These are phyloP conservation scores for Colletotrichum sp. DNA, from an alignment of 2,329 filamentous ascomycete genomes.

Conservation along the genomic window DNA sequence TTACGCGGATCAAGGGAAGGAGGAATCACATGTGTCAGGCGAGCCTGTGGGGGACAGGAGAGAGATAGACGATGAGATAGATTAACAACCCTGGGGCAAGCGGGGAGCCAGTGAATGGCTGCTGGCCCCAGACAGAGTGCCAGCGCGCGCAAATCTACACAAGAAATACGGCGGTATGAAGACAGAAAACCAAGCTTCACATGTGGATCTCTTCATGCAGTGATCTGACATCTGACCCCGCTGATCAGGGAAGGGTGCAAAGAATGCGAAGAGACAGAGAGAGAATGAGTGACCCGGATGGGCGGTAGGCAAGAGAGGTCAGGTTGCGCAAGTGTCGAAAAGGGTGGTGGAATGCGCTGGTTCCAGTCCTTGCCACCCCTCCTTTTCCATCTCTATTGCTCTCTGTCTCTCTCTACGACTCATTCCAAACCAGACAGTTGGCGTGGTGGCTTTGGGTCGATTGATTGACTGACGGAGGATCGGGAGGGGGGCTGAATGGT, in stretches of 20 bases:
- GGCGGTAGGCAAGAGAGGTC: not conserved
- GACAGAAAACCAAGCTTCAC: constrained; percentile 8
- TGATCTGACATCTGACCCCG: constrained; percentile 17
- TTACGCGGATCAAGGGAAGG: constrained; percentile 10
- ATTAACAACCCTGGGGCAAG: not conserved
- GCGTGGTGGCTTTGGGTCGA: not conserved
- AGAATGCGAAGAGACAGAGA: not conserved
- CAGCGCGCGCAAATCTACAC: not conserved
- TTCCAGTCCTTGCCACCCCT: not conserved
- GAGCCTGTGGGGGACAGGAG: not conserved
- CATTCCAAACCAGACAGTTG: not conserved
- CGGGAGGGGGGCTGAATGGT: not conserved
- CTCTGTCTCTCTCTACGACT: not conserved
- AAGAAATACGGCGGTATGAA: not conserved
- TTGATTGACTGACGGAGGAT: not conserved
- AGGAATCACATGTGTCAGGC: not conserved
- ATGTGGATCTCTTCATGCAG: constrained; percentile 10
- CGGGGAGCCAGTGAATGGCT: not conserved
- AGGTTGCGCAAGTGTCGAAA: not conserved
- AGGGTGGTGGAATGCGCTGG: not conserved
- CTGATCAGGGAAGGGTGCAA: not conserved
- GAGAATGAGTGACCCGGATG: not conserved
- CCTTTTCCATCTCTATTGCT: not conserved
- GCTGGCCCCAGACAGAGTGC: not conserved
- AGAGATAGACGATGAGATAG: not conserved